Conservation (phyloP, 768 basidiomycete species). For the Crucibulum laeve region DNA sequence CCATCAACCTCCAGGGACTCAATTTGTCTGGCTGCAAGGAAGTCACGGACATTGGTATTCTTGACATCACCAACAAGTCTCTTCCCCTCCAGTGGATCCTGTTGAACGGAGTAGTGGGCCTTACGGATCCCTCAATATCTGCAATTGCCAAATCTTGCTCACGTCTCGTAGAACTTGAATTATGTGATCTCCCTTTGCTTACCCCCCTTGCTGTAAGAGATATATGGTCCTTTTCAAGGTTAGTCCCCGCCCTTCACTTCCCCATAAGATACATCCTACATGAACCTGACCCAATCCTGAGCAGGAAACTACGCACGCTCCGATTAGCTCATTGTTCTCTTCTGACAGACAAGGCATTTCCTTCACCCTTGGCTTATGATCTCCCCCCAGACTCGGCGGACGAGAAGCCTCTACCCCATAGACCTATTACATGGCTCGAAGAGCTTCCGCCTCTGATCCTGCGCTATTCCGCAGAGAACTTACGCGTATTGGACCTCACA, state of each 20-base stretch:
- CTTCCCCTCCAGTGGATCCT: slow-evolving; percentile 72
- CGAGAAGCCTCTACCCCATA: slow-evolving; percentile 52
- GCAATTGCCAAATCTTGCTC: slow-evolving; percentile 73
- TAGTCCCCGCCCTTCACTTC: slow-evolving; percentile 13
- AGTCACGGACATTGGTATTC: slow-evolving; percentile 75
- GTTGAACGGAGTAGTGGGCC: slow-evolving; percentile 60
- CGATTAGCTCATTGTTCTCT: slow-evolving; percentile 74
- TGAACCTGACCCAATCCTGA: slow-evolving; percentile 5
- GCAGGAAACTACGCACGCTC: slow-evolving; percentile 67
- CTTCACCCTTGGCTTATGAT: slow-evolving; percentile 35
- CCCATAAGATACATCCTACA: background rate
- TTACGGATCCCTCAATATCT: slow-evolving; percentile 59
- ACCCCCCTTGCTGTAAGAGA: slow-evolving; percentile 70
- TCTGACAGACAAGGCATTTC: slow-evolving; percentile 79
- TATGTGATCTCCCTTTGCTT: slow-evolving; percentile 64
- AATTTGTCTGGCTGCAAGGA: slow-evolving; percentile 72
- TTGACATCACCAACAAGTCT: slow-evolving; percentile 65
- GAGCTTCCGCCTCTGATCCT: slow-evolving; percentile 59
- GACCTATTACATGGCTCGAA: slow-evolving; percentile 59
- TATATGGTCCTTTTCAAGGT: slow-evolving; percentile 75
- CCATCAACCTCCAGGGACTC: slow-evolving; percentile 66
- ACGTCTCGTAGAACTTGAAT: slow-evolving; percentile 76
- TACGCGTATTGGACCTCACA: slow-evolving; percentile 77
- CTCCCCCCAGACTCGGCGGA: slow-evolving; percentile 14
- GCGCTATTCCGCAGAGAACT: slow-evolving; percentile 61